Evolutionary conservation across 495 filamentous ascomycete genomes (phyloP), one percentile per base, ranked within the genome.

Genomic region (Lichenothelia convexa): DNA sequence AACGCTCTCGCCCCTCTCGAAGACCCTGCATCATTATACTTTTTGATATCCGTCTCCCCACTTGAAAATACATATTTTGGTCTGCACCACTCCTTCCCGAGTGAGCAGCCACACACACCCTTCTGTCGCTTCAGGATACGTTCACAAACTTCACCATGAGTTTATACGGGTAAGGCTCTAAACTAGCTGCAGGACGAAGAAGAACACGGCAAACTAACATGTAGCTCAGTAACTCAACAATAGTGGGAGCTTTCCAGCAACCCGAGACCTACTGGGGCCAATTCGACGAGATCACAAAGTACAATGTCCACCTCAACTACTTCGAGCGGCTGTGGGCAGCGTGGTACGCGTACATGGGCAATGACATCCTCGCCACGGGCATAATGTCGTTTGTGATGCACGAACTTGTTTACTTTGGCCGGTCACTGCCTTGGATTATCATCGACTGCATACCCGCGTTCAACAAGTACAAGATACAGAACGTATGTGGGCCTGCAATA

Each of bases 291-390:
- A 75, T 94, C 36, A 74, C 76, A 37, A 76, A 80, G 46, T 78
- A 81, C 65, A 91, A 89, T 67, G 64, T 91, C 34, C 70, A 87
- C 32, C 67, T 95, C 33, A 93, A 89, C 57, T 59, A 80, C 34
- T 63, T 73, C 46, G 87, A 95, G 62, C 67, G 73, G 34, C 58
- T 91, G 35, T 95, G 87, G 87, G 79, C 81, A 18, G 82, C 87
- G 53, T 81, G 87, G 87, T 95, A 95, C 55, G 72, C 85, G n/a
- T 95, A 77, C 71, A 92, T 95, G 83, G 80, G 86, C 49, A 94
- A 95, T 49, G 87, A 95, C 66, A 74, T 78, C 32, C 75, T 95
- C 23, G 87, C 87, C 34, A 95, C 87, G 11, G 87, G 86, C 24
- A 86, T 95, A 61, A 78, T 94, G 80, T 92, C 82, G 33, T 95